Base-by-base conservation (phyloP, 495 filamentous ascomycete species). In the Geopyxis carbonaria region DNA sequence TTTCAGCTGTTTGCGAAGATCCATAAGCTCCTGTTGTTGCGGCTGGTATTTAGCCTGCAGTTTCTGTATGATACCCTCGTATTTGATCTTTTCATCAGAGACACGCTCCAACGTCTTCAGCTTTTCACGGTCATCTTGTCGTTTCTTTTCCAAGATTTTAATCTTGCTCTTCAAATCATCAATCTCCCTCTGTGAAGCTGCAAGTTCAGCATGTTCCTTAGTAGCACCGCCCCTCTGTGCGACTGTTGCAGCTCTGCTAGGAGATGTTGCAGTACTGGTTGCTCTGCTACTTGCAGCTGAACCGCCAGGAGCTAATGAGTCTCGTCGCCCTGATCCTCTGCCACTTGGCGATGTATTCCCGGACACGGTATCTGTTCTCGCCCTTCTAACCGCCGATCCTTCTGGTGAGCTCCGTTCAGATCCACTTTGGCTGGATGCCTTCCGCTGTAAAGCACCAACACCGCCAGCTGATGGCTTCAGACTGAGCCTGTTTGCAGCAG, bases 51-150 rank as follows among this genome's bases (percentile, higher is more conserved):
- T 95, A 10, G 74, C 38, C 48, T 56, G 52, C 37, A 97, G 59
- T 44, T 89, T 97, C 52, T 92, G 78, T 27, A 95, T 91, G 46
- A 94, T 86, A 2, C 60, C 62, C 53, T 93, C 80, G 42, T 83
- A 91, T 42, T 81, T 81, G 51, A 93, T 83, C 7, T 78, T 69
- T 48, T 95, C 85, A 7, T 68, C 60, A 50, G 85, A 76, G 24
- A 84, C 54, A 43, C 73, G 70, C 29, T 97, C 85, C 23, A 94
- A 55, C 1, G 52, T 62, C 48, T 84, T 91, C 33, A 93, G 59
- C 52, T 78, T 83, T 42, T 95, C 91, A n/a, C 81, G 67, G 54
- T 93, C 84, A 33, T 93, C 85, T 15, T 69, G 53, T 35, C 82
- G 62, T 53, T 89, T 86, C 51, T 81, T 81, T 48, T 89, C 83